phyloP scores from a whole-genome alignment of 106 monocot genomes.

The Dendrobium chrysotoxum region DNA sequence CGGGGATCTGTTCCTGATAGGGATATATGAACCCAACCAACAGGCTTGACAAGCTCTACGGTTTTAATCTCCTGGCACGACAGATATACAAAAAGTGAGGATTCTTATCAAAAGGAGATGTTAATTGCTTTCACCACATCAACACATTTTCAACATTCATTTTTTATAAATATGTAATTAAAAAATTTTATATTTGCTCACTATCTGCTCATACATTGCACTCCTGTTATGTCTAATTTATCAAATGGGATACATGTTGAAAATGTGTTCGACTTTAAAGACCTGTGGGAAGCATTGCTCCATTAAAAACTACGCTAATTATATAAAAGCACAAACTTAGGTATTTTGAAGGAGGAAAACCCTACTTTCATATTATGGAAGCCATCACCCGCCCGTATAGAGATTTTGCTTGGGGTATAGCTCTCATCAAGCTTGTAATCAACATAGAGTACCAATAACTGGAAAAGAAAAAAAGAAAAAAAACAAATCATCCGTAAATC shows the following conservation, averaged over 20 bases:
- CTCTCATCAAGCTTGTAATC: slow-evolving; percentile 98
- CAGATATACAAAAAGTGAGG: background rate
- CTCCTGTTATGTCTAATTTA: background rate
- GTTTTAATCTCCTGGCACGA: slow-evolving; percentile 55
- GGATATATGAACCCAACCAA: slow-evolving; percentile 73
- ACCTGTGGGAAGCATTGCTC: background rate
- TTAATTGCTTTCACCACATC: background rate
- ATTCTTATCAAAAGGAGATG: background rate
- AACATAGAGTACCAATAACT: slow-evolving; percentile 83
- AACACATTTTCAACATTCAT: background rate
- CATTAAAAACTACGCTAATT: background rate
- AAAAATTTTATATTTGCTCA: background rate
- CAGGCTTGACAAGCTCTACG: slow-evolving; percentile 67
- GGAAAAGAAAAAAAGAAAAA: background rate
- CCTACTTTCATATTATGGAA: slow-evolving; percentile 94
- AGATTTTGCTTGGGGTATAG: slow-evolving; percentile 97
- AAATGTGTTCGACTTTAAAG: background rate
- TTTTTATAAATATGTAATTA: background rate
- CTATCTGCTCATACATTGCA: background rate
- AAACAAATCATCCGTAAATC: background rate
- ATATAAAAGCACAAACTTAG: background rate
- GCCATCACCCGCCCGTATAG: slow-evolving; percentile 87
- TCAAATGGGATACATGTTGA: background rate
- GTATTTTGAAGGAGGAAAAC: slow-evolving; percentile 1
- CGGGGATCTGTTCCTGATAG: slow-evolving; percentile 68